Evolutionary conservation across 2,329 filamentous ascomycete species (phyloP).

Genomic region (Colletotrichum nymphaeae): DNA sequence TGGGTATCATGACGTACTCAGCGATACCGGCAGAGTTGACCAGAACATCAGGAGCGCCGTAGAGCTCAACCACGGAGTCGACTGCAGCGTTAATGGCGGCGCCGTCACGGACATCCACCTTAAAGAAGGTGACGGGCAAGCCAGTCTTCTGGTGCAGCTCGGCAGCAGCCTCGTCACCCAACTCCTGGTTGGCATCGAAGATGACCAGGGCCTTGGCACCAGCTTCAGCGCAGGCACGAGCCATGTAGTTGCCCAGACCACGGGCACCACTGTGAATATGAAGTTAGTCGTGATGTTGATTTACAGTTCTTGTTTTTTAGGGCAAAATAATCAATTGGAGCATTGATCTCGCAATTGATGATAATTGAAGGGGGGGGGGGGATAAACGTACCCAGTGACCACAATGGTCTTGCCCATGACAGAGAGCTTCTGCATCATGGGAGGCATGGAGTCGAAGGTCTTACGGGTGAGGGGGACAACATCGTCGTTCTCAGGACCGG

Average conservation of each 20-base stretch:
- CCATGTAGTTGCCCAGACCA: slow-evolving; percentile 84
- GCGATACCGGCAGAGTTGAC: slow-evolving; percentile 85
- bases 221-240: slow-evolving; percentile 80
- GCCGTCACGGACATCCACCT: slow-evolving; percentile 81
- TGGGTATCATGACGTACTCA: slow-evolving; percentile 57
- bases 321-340: background rate
- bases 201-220: slow-evolving; percentile 80
- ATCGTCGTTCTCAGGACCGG: slow-evolving; percentile 56
- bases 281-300: slow-evolving; percentile 27
- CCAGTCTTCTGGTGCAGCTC: slow-evolving; percentile 79
- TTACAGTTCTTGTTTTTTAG: background rate
- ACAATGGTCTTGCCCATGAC: slow-evolving; percentile 78
- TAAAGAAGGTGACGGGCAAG: slow-evolving; percentile 80
- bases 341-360: background rate
- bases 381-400: slow-evolving; percentile 71
- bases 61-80: slow-evolving; percentile 71
- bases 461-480: slow-evolving; percentile 64
- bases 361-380: background rate
- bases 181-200: slow-evolving; percentile 81
- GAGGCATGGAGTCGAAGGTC: slow-evolving; percentile 64
- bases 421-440: slow-evolving; percentile 76
- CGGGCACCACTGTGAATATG: slow-evolving; percentile 70
- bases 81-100: slow-evolving; percentile 77
- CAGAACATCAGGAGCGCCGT: slow-evolving; percentile 79
- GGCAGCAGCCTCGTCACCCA: slow-evolving; percentile 76